Base-by-base conservation (phyloP, 2,329 filamentous ascomycete species). In the Colletotrichum sp. region DNA sequence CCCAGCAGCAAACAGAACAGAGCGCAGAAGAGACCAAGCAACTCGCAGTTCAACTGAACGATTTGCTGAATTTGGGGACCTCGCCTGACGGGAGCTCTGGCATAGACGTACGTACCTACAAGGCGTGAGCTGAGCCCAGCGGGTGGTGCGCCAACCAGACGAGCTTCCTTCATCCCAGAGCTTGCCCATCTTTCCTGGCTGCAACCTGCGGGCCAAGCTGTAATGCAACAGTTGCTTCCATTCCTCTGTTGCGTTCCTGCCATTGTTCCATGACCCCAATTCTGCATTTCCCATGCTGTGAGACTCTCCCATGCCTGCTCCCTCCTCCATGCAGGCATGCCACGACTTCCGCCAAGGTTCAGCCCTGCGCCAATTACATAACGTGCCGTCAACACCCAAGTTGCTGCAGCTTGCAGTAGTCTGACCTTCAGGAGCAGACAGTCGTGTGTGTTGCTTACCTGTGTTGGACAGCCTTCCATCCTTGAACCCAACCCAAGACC, bases 31-130 rank as follows among this genome's bases (percentile, higher is more conserved):
- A 69, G 64, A 59, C 64, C 74, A 73, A 63, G 63, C 73, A 64
- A 36, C 39, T 71, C 30, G 73, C 39, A 57, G 69, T 75, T 76
- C 70, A 65, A 76, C 57, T 64, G 63, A 68, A 63, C 28, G 57
- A 9, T 9, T 13, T 9, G n/a, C 39, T 18, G 34, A 63, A 30
- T 30, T 32, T n/a, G 24, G 24, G 24, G 36, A 7, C 15, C 36
- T 18, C 24, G 12, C 36, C 13, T 43, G 34, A 60, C 15, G 43
- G 48, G n/a, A 71, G 59, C 71, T 64, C 59, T 70, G 59, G 43
- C 59, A 57, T 70, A 52, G 64, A 71, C 72, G 48, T 30, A 72
- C 71, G 69, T 64, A 72, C 39, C 63, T 39, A 34, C 16, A 18
- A 48, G 52, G 69, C 69, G 69, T 26, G 43, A 69, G 66, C 32